Conservation (phyloP, 192 early-diverging fungal species). For the Podila minutissima region DNA sequence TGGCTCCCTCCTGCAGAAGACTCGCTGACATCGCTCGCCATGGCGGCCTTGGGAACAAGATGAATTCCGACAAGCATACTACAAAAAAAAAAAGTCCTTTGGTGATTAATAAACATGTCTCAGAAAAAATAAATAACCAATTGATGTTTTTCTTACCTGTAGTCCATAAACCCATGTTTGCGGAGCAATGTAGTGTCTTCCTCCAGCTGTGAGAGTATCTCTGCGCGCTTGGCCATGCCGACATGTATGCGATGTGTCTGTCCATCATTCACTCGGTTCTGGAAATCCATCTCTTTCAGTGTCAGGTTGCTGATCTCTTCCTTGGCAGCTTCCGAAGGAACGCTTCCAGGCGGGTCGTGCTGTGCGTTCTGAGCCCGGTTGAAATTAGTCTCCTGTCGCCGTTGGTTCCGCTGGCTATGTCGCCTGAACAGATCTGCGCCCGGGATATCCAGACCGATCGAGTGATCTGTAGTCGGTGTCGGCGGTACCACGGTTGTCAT, state of each 20-base stretch:
- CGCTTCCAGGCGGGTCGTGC: no score
- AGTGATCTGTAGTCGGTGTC: background rate
- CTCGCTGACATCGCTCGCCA: background rate
- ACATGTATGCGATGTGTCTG: constrained; percentile 39
- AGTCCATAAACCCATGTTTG: constrained; percentile 47
- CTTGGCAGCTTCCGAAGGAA: background rate
- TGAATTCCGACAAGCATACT: constrained; percentile 46
- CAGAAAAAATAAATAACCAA: background rate
- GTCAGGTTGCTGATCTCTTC: constrained; percentile 37
- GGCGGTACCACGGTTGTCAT: background rate
- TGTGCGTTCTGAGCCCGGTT: no score
- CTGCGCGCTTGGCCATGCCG: constrained; percentile 8
- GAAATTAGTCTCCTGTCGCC: no score
- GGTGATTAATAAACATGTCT: background rate
- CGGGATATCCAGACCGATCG: background rate
- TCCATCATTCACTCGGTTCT: constrained; percentile 28
- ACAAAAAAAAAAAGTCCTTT: background rate
- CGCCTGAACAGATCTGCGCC: background rate
- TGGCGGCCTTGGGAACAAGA: constrained; percentile 15
- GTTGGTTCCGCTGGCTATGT: background rate
- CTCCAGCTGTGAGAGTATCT: constrained; percentile 32
- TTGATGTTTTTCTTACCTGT: constrained; percentile 20
- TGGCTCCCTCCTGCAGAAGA: background rate
- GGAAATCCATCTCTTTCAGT: constrained; percentile 46
- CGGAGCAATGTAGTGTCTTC: constrained; percentile 40